phyloP scores from a whole-genome alignment of 176 grass and related monocot genomes.

The Miscanthus lutarioriparius region DNA sequence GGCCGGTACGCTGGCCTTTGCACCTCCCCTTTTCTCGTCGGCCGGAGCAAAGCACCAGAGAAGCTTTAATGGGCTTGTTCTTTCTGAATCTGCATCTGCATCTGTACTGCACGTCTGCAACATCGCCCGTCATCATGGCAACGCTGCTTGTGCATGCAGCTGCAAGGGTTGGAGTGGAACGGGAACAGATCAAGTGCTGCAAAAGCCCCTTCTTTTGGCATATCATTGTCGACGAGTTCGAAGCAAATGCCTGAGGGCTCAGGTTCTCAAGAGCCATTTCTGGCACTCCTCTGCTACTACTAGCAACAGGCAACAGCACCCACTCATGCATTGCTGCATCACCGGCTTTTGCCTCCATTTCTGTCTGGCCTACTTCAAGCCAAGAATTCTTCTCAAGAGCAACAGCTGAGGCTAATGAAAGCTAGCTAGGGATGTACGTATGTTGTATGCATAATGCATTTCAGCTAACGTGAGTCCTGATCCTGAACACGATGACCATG shows the following conservation, averaged over 20 bases:
- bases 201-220: constrained; percentile 60
- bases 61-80: constrained; percentile 49
- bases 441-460: background rate
- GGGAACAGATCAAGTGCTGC: constrained; percentile 33
- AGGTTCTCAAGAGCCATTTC: constrained; percentile 40
- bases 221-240: constrained; percentile 41
- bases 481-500: background rate
- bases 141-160: constrained; percentile 19
- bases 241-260: constrained; percentile 35
- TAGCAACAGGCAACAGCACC: background rate
- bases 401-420: background rate
- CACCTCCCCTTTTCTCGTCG: constrained; percentile 22
- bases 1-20: background rate
- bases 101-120: constrained; percentile 10
- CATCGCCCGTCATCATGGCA: constrained; percentile 36
- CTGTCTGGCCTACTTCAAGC: background rate
- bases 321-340: background rate
- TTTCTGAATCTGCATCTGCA: background rate
- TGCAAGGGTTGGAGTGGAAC: constrained; percentile 23
- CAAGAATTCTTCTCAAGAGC: background rate
- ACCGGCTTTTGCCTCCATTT: background rate
- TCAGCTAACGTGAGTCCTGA: constrained; percentile 6
- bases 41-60: constrained; percentile 31
- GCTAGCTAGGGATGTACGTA: background rate
- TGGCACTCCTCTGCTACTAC: constrained; percentile 15